A percentile compares a stretch with the other conserved stretches of the same genome.
phyloP scores from a whole-genome alignment of 257 asterid species.

The Mentha longifolia region DNA sequence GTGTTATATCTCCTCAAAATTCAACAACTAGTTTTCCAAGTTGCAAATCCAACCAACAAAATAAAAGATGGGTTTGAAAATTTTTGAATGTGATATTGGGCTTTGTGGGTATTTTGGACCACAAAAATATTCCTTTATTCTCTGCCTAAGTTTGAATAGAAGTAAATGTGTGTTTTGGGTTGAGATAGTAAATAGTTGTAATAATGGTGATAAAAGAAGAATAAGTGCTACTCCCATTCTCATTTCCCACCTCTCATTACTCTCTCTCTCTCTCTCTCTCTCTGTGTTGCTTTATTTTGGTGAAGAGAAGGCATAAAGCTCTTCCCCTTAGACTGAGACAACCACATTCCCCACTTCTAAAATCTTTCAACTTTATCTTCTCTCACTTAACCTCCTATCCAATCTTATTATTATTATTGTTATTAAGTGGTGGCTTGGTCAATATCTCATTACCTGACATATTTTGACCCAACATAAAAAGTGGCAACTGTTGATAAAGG shows the following conservation, averaged over 20 bases:
- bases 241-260: conserved; percentile 22
- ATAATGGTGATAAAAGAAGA: conserved; percentile 34
- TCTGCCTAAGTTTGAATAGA: conserved; percentile 18
- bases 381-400: conserved; percentile 39
- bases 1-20: conserved; percentile 36
- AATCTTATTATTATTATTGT: background rate
- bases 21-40: conserved; percentile 41
- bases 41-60: conserved; percentile 52
- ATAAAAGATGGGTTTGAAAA: conserved; percentile 27
- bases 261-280: background rate
- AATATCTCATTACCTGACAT: conserved; percentile 47
- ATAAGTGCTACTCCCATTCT: conserved; percentile 26
- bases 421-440: conserved; percentile 39
- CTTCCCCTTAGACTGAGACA: conserved; percentile 13
- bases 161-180: conserved; percentile 9
- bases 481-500: conserved; percentile 26
- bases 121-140: conserved; percentile 15
- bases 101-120: conserved; percentile 29
- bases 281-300: conserved; percentile 23
- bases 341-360: conserved; percentile 52
- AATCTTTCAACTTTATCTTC: conserved; percentile 16
- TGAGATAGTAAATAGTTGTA: conserved; percentile 34
- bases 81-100: conserved; percentile 37
- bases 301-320: conserved; percentile 35
- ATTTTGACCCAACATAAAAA: conserved; percentile 52